phyloP scores from a whole-genome alignment of 352 stramenopile genomes.

The Phytophthora pisi region DNA sequence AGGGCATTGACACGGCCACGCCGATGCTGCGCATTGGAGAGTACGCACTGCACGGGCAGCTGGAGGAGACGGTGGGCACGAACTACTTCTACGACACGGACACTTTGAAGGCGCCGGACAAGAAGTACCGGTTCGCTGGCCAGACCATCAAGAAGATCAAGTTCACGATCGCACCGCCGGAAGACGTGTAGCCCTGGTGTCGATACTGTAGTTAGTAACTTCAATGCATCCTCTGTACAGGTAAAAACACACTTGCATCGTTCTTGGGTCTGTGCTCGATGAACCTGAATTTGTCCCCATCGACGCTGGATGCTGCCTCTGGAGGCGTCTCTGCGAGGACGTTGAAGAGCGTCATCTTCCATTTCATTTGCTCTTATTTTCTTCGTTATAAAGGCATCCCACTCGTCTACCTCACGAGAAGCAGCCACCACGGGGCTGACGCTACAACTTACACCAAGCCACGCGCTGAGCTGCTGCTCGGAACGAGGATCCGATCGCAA shows the following conservation, averaged over 20 bases:
- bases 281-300: background rate
- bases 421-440: background rate
- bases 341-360: constrained; percentile 22
- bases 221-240: constrained; percentile 12
- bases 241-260: background rate
- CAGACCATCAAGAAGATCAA: constrained; percentile 83
- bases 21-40: constrained; percentile 74
- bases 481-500: background rate
- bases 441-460: constrained; percentile 19
- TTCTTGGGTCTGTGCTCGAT: background rate
- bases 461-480: background rate
- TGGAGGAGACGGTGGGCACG: constrained; percentile 82
- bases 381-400: constrained; percentile 36
- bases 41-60: constrained; percentile 66
- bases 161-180: constrained; percentile 78
- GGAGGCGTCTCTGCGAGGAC: background rate
- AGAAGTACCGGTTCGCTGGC: constrained; percentile 62
- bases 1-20: constrained; percentile 69
- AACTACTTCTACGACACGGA: constrained; percentile 83
- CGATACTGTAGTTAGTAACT: constrained; percentile 2
- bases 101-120: constrained; percentile 40
- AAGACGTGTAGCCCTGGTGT: constrained; percentile 32
- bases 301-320: background rate
- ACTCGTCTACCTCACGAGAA: constrained; percentile 13
- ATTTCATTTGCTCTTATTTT: constrained; percentile 44